A percentile compares a stretch with the other conserved stretches of the same genome.
phyloP scores from a whole-genome alignment of 2,329 filamentous ascomycete genomes.

The Hyphodiscus sp. region DNA sequence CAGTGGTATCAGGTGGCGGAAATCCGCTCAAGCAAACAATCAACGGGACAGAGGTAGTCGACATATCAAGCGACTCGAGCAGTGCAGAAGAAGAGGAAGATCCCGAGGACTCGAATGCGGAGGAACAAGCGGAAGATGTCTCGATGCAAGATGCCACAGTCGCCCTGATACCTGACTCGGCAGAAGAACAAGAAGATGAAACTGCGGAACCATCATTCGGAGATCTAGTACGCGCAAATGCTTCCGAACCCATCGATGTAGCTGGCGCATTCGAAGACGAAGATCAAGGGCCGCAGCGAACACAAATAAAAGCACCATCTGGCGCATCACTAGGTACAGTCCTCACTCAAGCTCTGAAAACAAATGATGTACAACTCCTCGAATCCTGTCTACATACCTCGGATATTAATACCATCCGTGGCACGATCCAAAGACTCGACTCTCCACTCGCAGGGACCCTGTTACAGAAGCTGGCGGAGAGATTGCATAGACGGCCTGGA shows the following conservation, averaged over 20 bases:
- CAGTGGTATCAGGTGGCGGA: constrained; percentile 40
- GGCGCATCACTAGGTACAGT: constrained; percentile 83
- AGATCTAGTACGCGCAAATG: constrained; percentile 67
- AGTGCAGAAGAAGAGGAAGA: constrained; percentile 40
- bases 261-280: constrained; percentile 47
- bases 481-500: constrained; percentile 80
- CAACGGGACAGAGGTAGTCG: constrained; percentile 35
- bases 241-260: constrained; percentile 71
- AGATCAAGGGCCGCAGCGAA: constrained; percentile 16
- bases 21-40: constrained; percentile 17
- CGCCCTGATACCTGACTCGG: not conserved
- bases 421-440: constrained; percentile 85
- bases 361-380: constrained; percentile 82
- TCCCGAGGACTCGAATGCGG: constrained; percentile 38
- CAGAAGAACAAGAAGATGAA: constrained; percentile 30
- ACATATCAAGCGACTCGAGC: constrained; percentile 50
- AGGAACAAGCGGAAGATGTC: constrained; percentile 34
- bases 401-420: constrained; percentile 70
- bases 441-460: constrained; percentile 74
- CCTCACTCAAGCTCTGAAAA: constrained; percentile 87
- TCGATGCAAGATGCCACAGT: constrained; percentile 31
- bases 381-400: constrained; percentile 85
- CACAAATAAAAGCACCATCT: constrained; percentile 41
- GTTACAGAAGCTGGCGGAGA: constrained; percentile 76
- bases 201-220: constrained; percentile 65